Base-by-base conservation (phyloP, 192 early-diverging fungal genomes). In the Umbelopsis ramanniana region DNA sequence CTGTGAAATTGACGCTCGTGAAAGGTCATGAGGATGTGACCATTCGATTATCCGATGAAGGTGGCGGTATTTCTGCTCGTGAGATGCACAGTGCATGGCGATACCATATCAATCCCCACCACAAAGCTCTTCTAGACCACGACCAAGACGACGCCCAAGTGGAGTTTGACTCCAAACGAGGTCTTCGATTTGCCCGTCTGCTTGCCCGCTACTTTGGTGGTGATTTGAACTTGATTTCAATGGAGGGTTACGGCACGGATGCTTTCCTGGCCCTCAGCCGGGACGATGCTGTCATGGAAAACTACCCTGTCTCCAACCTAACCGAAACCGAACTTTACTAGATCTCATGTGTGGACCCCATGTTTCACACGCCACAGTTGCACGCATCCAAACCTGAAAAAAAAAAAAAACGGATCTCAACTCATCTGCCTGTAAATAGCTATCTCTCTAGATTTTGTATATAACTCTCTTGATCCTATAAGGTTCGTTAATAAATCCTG, bases 171-270 rank as follows among this genome's bases (percentile, higher is more conserved):
- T 71, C 70, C 6, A 77, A 72, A 2, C 75, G 80, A 15, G 76
- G 76, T 12, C 75, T 91, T 68, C 84, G 87, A 10, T 78, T 86
- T 70, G 82, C 86, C 14, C 79, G 88, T 11, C 72, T 86, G 68
- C 83, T 87, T 46, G 88, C 87, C 35, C 79, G 83, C 14, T 86
- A 89, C 73, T 91, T 91, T 80, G 89, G 88, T 29, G 89, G 89
- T 24, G 89, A 89, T 40, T 67, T 91, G 47, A 82, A 85, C 15
- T 69, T 91, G 38, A 79, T 88, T 2, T 88, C 87, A 4, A 91
- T 91, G 89, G 88, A 91, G 70, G 88, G 87, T 12, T 83, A 85
- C 38, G 88, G 89, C 0, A 88, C 87, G 0, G 87, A 89, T 46
- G 76, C 83, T n/a, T 91, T 85, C 69, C 70, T 91, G 0, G 75